phyloP scores from a whole-genome alignment of 2,329 filamentous ascomycete species.

The Diaporthe sp. region DNA sequence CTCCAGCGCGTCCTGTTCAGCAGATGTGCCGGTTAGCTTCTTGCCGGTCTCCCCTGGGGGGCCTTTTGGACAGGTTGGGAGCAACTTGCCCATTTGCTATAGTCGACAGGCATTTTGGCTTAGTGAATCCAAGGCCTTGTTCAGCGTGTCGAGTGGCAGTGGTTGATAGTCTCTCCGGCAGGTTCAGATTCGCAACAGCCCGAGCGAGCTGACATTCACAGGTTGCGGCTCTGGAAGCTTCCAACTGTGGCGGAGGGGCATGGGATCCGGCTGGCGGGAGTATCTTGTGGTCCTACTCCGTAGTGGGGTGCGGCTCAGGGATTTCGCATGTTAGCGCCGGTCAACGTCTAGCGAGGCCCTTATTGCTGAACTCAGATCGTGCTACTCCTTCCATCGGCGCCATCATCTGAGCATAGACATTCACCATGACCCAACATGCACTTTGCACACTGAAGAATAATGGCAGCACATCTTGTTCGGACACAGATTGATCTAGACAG shows the following conservation, averaged over 20 bases:
- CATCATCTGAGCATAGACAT: background rate
- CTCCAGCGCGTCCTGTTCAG: constrained; percentile 83
- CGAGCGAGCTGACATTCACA: background rate
- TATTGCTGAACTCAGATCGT: background rate
- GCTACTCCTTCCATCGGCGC: background rate
- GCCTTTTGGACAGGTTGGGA: background rate
- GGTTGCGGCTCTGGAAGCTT: constrained; percentile 22
- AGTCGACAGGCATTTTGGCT: constrained; percentile 57
- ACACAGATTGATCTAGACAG: background rate
- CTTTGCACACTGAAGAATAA: background rate
- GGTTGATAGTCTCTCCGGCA: background rate
- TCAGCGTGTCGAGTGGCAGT: background rate
- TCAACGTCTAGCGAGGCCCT: background rate
- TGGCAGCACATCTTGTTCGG: background rate
- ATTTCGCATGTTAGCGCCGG: background rate
- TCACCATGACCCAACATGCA: background rate
- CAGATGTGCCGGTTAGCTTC: background rate
- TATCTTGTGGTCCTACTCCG: background rate
- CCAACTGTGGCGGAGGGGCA: background rate
- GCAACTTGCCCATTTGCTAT: constrained; percentile 72
- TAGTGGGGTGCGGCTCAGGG: background rate
- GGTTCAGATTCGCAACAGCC: background rate
- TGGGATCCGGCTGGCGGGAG: constrained; percentile 7
- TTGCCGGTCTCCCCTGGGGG: constrained; percentile 30
- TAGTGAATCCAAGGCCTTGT: background rate